phyloP scores from a whole-genome alignment of 2,329 filamentous ascomycete species.

The Ophiocordyceps camponoti-floridani region DNA sequence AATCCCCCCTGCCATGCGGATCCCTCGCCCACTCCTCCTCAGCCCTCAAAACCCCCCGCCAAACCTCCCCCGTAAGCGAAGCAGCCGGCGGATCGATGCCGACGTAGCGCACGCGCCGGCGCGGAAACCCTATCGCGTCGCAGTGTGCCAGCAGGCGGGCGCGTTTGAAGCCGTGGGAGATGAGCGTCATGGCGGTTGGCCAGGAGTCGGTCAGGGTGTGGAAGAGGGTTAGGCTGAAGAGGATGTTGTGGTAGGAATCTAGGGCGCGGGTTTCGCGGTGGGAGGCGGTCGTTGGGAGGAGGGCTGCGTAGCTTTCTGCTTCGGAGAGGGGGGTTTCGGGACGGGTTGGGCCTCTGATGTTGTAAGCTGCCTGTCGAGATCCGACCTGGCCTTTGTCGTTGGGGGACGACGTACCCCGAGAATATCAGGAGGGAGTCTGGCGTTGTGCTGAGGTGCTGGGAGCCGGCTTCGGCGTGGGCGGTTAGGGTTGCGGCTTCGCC shows the following conservation, averaged over 20 bases:
- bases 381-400: too few relatives aligned
- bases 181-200: slow-evolving; percentile 40
- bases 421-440: too few relatives aligned
- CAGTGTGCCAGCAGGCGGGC: slow-evolving; percentile 45
- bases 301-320: slow-evolving; percentile 41
- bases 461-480: slow-evolving; percentile 51
- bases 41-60: slow-evolving; percentile 13
- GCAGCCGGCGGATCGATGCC: slow-evolving; percentile 49
- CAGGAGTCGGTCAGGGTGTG: slow-evolving; percentile 23
- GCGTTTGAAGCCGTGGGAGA: slow-evolving; percentile 55
- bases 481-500: slow-evolving; percentile 67
- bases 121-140: slow-evolving; percentile 37
- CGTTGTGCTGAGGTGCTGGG: slow-evolving; percentile 30
- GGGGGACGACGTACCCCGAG: too few relatives aligned
- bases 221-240: slow-evolving; percentile 50
- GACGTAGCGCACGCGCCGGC: slow-evolving; percentile 32
- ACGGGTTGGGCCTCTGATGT: slow-evolving; percentile 50
- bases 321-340: slow-evolving; percentile 37
- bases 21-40: slow-evolving; percentile 24
- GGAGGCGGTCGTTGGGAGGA: slow-evolving; percentile 27
- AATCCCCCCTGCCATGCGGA: slow-evolving; percentile 29
- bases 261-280: slow-evolving; percentile 53
- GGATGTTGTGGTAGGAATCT: slow-evolving; percentile 72
- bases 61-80: too few relatives aligned
- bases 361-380: too few relatives aligned